Evolutionary conservation across 169 alveolate species (phyloP).

Genomic region (Plasmodium malariae): DNA sequence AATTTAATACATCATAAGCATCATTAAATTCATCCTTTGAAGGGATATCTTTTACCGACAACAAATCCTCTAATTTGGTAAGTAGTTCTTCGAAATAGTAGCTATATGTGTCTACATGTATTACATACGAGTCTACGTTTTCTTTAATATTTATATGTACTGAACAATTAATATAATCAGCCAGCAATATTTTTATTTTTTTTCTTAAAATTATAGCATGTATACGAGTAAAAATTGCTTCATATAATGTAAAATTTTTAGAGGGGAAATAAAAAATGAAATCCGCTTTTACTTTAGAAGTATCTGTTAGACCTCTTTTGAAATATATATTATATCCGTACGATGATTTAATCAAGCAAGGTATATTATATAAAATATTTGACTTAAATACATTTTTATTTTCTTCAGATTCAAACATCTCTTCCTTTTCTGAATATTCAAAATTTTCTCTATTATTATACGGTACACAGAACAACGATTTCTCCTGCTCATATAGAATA

Average conservation of each 20-base stretch:
- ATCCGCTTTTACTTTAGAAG: constrained; percentile 48
- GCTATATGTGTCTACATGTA: constrained; percentile 53
- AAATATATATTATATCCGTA: constrained; percentile 71
- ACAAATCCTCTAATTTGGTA: constrained; percentile 28
- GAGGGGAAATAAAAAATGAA: constrained; percentile 75
- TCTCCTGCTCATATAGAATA: constrained; percentile 15
- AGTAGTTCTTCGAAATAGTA: constrained; percentile 49
- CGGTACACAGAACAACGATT: constrained; percentile 58
- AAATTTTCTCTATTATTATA: constrained; percentile 58
- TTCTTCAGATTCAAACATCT: constrained; percentile 52
- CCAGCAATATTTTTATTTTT: constrained; percentile 27
- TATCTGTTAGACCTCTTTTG: constrained; percentile 64
- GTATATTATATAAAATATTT: constrained; percentile 43
- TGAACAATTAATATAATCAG: constrained; percentile 67
- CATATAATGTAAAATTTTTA: constrained; percentile 59
- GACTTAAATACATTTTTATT: constrained; percentile 18
- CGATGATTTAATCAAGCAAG: constrained; percentile 75
- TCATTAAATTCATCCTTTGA: constrained; percentile 60
- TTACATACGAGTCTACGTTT: constrained; percentile 24
- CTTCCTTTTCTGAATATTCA: constrained; percentile 46
- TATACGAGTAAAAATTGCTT: constrained; percentile 66
- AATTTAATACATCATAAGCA: constrained; percentile 62
- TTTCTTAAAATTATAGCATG: constrained; percentile 48
- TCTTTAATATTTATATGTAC: constrained; percentile 41
- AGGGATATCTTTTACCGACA: constrained; percentile 45